Conservation (phyloP, 2,329 filamentous ascomycete genomes). For the Plectosphaerella sp. region DNA sequence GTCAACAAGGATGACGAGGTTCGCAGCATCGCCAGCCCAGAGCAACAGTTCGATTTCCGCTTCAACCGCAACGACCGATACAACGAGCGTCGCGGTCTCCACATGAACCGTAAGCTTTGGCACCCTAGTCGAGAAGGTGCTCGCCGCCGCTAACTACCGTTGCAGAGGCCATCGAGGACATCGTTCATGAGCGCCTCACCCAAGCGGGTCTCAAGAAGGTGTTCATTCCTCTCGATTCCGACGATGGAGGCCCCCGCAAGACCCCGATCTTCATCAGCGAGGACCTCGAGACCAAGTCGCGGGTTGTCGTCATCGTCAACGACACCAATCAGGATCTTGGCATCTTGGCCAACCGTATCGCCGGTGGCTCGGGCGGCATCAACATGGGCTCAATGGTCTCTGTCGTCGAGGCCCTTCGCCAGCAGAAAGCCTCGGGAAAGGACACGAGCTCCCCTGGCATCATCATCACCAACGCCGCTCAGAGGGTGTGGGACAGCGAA, state of each 20-base stretch:
- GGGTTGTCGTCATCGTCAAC: slow-evolving; percentile 71
- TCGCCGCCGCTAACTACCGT: neutral
- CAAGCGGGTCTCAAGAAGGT: slow-evolving; percentile 53
- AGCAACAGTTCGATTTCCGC: slow-evolving; percentile 70
- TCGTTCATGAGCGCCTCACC: slow-evolving; percentile 59
- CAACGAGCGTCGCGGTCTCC: slow-evolving; percentile 71
- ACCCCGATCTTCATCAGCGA: slow-evolving; percentile 60
- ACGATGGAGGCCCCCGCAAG: slow-evolving; percentile 44
- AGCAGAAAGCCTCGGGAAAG: slow-evolving; percentile 24
- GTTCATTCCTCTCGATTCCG: slow-evolving; percentile 54
- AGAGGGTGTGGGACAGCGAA: neutral
- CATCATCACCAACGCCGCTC: slow-evolving; percentile 73
- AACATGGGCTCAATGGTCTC: slow-evolving; percentile 66
- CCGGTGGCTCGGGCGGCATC: slow-evolving; percentile 61
- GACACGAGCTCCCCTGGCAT: slow-evolving; percentile 49
- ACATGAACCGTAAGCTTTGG: slow-evolving; percentile 60
- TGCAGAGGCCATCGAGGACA: slow-evolving; percentile 56
- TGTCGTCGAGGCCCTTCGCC: slow-evolving; percentile 46
- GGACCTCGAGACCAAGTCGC: slow-evolving; percentile 50
- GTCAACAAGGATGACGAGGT: slow-evolving; percentile 73
- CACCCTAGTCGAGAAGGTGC: neutral
- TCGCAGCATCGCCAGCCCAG: slow-evolving; percentile 61
- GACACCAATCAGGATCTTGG: slow-evolving; percentile 70
- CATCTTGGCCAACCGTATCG: slow-evolving; percentile 65
- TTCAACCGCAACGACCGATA: slow-evolving; percentile 68